Conservation (phyloP, 2,329 filamentous ascomycete genomes). For the Ploettnerulaceae sp. region DNA sequence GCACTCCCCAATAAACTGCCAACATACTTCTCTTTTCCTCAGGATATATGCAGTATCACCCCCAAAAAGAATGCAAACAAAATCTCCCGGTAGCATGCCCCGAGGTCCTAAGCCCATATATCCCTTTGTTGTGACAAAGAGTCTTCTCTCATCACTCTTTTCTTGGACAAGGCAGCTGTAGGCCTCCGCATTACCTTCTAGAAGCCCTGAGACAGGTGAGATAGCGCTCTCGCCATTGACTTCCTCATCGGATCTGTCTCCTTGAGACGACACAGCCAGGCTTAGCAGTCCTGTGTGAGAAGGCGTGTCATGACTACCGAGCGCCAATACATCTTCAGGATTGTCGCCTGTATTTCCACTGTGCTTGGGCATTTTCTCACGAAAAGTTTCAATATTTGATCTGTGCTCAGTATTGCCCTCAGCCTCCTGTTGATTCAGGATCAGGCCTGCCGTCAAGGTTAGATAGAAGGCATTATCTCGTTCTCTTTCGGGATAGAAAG, state of each 20-base stretch:
- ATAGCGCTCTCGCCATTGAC: too few species aligned
- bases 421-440: background rate
- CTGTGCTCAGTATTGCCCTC: background rate
- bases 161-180: background rate
- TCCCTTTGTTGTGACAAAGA: constrained; percentile 11
- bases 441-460: background rate
- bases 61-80: constrained; percentile 10
- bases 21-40: background rate
- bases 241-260: background rate
- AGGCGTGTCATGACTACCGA: too few species aligned
- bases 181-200: background rate
- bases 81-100: constrained; percentile 1
- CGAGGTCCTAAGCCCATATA: constrained; percentile 11
- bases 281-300: too few species aligned
- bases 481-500: background rate
- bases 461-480: background rate
- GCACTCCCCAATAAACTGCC: constrained; percentile 8
- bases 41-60: constrained; percentile 10
- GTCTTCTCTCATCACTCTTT: background rate
- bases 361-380: background rate
- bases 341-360: too few species aligned
- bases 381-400: background rate
- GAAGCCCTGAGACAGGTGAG: too few species aligned
- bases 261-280: too few species aligned
- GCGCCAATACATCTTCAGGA: too few species aligned